phyloP scores from a whole-genome alignment of 2,329 filamentous ascomycete genomes.

The Paecilomyces sp. region DNA sequence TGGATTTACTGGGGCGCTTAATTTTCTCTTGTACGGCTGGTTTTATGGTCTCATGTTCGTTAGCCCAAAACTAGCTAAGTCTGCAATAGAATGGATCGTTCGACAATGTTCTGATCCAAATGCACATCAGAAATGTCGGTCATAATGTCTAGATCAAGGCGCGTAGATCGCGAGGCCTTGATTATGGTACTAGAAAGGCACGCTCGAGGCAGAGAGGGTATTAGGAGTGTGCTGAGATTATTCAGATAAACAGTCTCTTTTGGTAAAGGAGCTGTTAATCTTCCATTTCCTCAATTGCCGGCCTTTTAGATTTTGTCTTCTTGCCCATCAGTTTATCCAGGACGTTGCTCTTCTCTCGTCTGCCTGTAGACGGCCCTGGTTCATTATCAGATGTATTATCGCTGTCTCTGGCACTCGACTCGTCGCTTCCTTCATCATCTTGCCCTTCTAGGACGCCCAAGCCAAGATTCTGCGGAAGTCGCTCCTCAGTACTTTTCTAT shows the following conservation, averaged over 20 bases:
- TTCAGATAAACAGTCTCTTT: background rate
- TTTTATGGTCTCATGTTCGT: background rate
- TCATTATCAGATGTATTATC: constrained; percentile 6
- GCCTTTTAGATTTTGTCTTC: constrained; percentile 20
- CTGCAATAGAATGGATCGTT: background rate
- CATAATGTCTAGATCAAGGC: background rate
- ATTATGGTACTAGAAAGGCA: too few species aligned
- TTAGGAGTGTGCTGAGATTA: too few species aligned
- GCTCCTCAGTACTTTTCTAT: background rate
- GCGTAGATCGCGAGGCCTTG: background rate
- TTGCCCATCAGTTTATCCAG: constrained; percentile 32
- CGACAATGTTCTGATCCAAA: background rate
- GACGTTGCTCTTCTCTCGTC: constrained; percentile 19
- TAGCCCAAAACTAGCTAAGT: background rate
- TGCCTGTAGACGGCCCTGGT: constrained; percentile 5
- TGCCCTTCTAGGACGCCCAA: constrained; percentile 39
- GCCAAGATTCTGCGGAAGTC: constrained; percentile 30
- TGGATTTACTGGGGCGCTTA: constrained; percentile 4
- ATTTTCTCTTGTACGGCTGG: background rate
- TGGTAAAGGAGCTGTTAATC: constrained; percentile 10
- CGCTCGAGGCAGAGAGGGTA: too few species aligned
- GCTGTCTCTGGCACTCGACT: constrained; percentile 12
- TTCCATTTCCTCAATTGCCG: constrained; percentile 31
- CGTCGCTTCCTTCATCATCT: constrained; percentile 11
- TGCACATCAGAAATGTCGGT: background rate